These are phyloP conservation scores for Sarcodon sp. DNA, from an alignment of 768 basidiomycete species.

Conservation along the genomic window DNA sequence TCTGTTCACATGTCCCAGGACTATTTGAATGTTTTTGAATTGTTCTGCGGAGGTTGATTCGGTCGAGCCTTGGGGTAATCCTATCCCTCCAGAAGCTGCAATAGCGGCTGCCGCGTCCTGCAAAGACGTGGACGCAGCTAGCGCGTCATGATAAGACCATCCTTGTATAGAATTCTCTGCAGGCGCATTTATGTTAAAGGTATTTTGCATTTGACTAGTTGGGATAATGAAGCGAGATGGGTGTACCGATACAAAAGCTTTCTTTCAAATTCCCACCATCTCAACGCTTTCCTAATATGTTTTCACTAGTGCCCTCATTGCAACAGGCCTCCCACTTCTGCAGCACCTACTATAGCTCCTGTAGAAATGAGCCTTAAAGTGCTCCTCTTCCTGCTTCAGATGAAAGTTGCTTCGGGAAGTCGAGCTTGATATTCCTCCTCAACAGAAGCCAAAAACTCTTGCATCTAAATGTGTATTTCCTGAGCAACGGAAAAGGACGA, in stretches of 20 bases:
- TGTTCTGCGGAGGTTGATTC: not conserved
- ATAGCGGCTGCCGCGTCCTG: not conserved
- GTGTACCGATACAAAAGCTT: too few species aligned
- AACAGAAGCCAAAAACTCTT: conserved; percentile 46
- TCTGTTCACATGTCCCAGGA: not conserved
- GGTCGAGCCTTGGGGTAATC: not conserved
- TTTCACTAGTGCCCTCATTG: too few species aligned
- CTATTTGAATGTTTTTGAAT: not conserved
- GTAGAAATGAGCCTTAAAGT: too few species aligned
- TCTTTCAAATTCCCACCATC: too few species aligned
- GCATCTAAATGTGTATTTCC: conserved; percentile 28
- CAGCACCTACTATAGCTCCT: too few species aligned
- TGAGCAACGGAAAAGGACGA: not conserved
- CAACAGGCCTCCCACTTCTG: too few species aligned
- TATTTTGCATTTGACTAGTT: too few species aligned
- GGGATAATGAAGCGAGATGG: too few species aligned
- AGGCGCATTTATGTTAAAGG: too few species aligned
- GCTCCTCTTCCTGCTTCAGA: too few species aligned
- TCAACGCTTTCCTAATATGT: too few species aligned
- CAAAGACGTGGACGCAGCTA: not conserved
- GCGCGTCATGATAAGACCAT: not conserved
- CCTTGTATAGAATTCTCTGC: not conserved
- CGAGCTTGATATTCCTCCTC: conserved; percentile 34
- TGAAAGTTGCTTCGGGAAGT: not conserved
- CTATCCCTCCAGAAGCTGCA: not conserved